Evolutionary conservation across 345 rosid species (phyloP), one percentile per base, ranked within the genome.

Genomic region (Citrus maxima): DNA sequence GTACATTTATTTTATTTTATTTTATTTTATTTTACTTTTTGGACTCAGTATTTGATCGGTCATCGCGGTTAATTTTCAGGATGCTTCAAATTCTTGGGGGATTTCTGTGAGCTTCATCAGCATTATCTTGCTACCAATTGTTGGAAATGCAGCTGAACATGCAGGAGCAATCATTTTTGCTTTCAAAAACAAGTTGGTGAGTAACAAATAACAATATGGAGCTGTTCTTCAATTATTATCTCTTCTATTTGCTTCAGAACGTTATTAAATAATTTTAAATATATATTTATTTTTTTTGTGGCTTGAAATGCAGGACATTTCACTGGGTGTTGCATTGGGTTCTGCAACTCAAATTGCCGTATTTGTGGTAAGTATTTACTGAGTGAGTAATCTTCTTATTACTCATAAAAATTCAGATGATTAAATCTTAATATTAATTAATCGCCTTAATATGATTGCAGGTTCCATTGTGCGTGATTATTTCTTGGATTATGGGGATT

Each of bases 111-210:
- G 96, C 83, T 95, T 95, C 79, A 90, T 93, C 42, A 92, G 98
- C 86, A 89, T 93, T 46, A 94, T 95, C 73, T 76, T 93, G 86
- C 92, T 95, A 7, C 97, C 99, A 13, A 91, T 95, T 30, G 97
- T 95, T 72, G 97, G 99, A 81, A 95, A 95, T 59, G 99, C 99
- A 6, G 95, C 98, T 8, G 97, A 93, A 82, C 99, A 95, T 59
- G 99, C 97, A 22, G 96, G 98, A 64, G 99, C 99, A 12, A 70
- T 95, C 88, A 91, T 93, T 37, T 95, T 95, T 77, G 99, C 99
- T 7, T 95, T 91, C 79, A 95, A 93, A 82, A 91, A 95, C 90
- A 93, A 95, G 85, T 62, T 92, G 74, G 98, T 92, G 74, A 86
- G 93, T 68, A 46, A 21, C 10, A 21, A 2, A 7, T 22, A 1